phyloP scores from a whole-genome alignment of 306 rosid genomes.

The Lupinus albus region DNA sequence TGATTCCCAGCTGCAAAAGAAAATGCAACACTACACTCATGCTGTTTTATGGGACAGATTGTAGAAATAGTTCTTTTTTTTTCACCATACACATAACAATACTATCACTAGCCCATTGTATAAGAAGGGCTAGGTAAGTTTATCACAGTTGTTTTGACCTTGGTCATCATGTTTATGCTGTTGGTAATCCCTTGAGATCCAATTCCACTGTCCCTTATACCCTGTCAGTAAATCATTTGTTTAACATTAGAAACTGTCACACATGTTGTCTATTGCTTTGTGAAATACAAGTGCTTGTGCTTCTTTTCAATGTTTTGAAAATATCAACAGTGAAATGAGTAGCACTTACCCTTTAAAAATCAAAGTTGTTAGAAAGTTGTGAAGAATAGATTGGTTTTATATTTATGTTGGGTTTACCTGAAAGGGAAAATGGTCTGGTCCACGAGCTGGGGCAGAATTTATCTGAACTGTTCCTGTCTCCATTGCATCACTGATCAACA shows the following conservation, averaged over 20 bases:
- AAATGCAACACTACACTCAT: constrained; percentile 3
- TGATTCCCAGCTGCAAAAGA: constrained; percentile 39
- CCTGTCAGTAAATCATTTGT: constrained; percentile 56
- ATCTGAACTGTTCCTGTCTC: constrained; percentile 97
- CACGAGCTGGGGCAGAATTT: constrained; percentile 97
- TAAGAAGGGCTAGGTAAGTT: constrained; percentile 90
- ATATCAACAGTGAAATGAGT: neutral
- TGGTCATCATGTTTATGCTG: constrained; percentile 99
- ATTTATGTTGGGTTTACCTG: constrained; percentile 57
- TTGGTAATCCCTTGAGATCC: constrained; percentile 98
- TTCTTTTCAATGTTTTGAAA: constrained; percentile 2
- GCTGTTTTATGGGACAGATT: constrained; percentile 7
- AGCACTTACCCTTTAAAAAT: no score
- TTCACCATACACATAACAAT: neutral
- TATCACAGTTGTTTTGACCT: constrained; percentile 87
- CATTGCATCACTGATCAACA: constrained; percentile 92
- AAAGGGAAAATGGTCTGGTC: constrained; percentile 97
- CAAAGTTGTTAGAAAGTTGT: no score
- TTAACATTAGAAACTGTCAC: neutral
- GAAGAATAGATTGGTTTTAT: no score
- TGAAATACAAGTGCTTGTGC: neutral
- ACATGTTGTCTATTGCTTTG: neutral
- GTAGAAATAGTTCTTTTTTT: neutral
- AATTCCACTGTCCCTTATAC: constrained; percentile 94
- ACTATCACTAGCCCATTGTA: constrained; percentile 77